Base-by-base conservation (phyloP, 768 basidiomycete genomes). In the Boletellus emodensis region DNA sequence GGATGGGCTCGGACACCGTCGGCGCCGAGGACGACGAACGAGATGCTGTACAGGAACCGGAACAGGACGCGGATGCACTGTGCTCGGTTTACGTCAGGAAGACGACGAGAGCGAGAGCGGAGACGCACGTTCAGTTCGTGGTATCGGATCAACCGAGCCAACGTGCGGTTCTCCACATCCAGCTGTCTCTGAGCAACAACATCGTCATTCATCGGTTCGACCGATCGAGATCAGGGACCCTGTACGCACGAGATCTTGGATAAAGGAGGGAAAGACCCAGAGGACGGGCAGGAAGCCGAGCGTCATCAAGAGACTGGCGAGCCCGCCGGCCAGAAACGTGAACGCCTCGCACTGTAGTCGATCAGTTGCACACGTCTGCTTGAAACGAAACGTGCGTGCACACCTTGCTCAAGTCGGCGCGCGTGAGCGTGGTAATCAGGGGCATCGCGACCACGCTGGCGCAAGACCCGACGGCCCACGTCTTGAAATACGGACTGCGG, bases 61-160 rank as follows among this genome's bases (percentile, higher is more conserved):
- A 89, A 88, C 17, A 82, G 59, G 44, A 90, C 68, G 2, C 89
- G 87, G 36, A 88, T 79, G 38, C 71, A 78, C 90, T 90, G 24
- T 35, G n/a, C n/a, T n/a, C n/a, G n/a, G n/a, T n/a, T 3, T 6
- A 24, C 24, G 33, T 53, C 32, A 49, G 48, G 54, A 35, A 26
- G 35, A 22, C 12, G 37, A n/a, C 3, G 17, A 9, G 17, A 14
- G 24, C 28, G 1, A 15, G 6, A 30, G 12, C 14, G 13, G 18
- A 24, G 6, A 69, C 87, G 33, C 55, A 91, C 90, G 57, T 93
- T 93, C 36, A 91, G 68, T 60, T 92, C 87, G 36, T 87, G 85
- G 61, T 88, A 92, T 55, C 84, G 90, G 33, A 84, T 84, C 44
- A 93, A 68, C 18, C 88, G 81, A 18, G 87, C 76, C 41, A 91